phyloP scores from a whole-genome alignment of 2,329 filamentous ascomycete genomes.

The Arthrobotrys sinensis region DNA sequence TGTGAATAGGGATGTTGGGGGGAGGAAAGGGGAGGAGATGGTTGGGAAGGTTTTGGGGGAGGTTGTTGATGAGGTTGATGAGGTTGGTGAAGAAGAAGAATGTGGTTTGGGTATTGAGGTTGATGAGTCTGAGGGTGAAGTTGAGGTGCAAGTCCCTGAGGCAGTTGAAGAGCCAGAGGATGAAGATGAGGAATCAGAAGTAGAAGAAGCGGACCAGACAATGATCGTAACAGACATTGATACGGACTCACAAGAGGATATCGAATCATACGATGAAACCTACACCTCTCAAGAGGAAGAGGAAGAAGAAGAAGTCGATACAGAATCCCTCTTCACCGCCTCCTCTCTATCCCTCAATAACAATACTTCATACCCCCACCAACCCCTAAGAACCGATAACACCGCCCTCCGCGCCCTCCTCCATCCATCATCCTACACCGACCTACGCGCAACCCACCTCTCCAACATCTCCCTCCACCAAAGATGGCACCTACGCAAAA shows the following conservation, averaged over 20 bases:
- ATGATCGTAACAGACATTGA: background rate
- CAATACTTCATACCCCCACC: background rate
- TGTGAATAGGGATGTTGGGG: constrained; percentile 12
- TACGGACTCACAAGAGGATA: background rate
- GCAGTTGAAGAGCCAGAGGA: background rate
- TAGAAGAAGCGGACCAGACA: background rate
- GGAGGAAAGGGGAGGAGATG: background rate
- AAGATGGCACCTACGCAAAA: constrained; percentile 20
- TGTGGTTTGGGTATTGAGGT: too few relatives aligned
- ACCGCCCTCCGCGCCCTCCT: constrained; percentile 29
- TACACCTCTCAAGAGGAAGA: background rate
- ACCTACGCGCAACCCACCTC: constrained; percentile 22
- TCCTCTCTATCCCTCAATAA: background rate
- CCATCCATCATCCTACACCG: constrained; percentile 6
- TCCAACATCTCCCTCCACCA: constrained; percentile 11
- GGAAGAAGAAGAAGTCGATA: background rate
- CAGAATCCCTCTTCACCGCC: background rate
- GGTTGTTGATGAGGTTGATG: background rate
- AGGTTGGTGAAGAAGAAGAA: background rate
- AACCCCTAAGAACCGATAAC: constrained; percentile 15
- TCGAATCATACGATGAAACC: background rate
- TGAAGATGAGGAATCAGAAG: background rate
- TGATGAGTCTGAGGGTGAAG: background rate
- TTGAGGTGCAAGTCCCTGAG: background rate
- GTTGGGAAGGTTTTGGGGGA: background rate